Evolutionary conservation across 78 protist species (phyloP).

Genomic region (Ministeria vibrans): DNA sequence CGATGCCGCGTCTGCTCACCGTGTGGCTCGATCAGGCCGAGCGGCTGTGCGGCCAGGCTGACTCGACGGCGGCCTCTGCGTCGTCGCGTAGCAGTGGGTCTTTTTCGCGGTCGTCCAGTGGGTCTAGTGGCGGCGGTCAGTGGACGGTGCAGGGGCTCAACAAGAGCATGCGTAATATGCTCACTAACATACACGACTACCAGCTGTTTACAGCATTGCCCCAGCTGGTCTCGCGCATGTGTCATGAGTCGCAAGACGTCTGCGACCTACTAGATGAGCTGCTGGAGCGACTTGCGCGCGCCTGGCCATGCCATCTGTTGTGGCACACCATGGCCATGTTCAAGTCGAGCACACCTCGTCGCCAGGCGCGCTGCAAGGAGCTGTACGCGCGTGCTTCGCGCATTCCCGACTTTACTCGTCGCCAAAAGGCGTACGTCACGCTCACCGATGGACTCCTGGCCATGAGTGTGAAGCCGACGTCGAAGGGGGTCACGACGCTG

Average conservation of each 20-base stretch:
- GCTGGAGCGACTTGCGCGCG: conserved; percentile 23
- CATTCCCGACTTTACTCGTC: neutral
- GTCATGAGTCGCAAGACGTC: conserved; percentile 29
- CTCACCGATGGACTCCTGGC: conserved; percentile 12
- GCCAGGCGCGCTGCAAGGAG: neutral
- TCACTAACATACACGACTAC: conserved; percentile 24
- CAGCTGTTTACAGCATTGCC: conserved; percentile 53
- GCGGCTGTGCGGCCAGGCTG: neutral
- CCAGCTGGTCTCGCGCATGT: conserved; percentile 68
- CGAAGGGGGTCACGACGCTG: neutral
- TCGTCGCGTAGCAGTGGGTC: too few relatives aligned
- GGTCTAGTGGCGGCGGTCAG: too few relatives aligned
- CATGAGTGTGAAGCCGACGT: neutral
- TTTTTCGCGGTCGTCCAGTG: too few relatives aligned
- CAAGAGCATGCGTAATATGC: neutral
- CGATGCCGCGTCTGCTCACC: conserved; percentile 64
- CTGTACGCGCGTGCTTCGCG: neutral
- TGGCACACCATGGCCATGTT: conserved; percentile 43
- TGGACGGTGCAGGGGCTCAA: conserved; percentile 3
- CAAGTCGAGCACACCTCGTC: neutral
- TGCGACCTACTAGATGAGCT: conserved; percentile 26
- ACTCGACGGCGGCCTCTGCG: neutral
- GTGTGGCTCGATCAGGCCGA: conserved; percentile 62
- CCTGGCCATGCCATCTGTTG: conserved; percentile 60
- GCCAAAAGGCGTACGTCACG: neutral